These are phyloP conservation scores for Tricholoma saponaceum DNA, from an alignment of 768 basidiomycete genomes.

Conservation along the genomic window DNA sequence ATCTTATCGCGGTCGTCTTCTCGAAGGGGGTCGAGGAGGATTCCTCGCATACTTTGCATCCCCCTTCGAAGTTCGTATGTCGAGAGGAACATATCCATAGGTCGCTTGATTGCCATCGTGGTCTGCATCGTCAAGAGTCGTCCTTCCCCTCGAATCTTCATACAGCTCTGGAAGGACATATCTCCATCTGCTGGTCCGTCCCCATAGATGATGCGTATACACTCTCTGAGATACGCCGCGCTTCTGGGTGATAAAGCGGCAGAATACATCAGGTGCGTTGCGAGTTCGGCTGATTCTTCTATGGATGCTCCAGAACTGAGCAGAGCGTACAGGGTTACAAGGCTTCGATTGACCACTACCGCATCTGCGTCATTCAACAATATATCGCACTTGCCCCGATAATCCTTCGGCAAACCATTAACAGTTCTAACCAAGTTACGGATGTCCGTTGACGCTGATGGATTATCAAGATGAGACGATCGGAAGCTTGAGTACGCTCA, in stretches of 20 bases:
- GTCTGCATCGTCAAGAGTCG: slow-evolving; percentile 34
- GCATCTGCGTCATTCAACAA: slow-evolving; percentile 36
- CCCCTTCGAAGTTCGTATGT: slow-evolving; percentile 24
- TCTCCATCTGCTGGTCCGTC: slow-evolving; percentile 26
- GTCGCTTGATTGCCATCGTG: slow-evolving; percentile 30
- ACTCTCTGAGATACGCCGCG: slow-evolving; percentile 31
- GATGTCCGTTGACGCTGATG: slow-evolving; percentile 30
- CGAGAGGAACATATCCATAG: slow-evolving; percentile 34
- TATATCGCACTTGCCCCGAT: slow-evolving; percentile 32
- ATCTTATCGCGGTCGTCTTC: slow-evolving; percentile 39
- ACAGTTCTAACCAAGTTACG: slow-evolving; percentile 32
- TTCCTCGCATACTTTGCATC: slow-evolving; percentile 22
- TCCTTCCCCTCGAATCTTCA: slow-evolving; percentile 31
- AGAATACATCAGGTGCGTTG: slow-evolving; percentile 40
- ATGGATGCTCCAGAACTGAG: slow-evolving; percentile 34
- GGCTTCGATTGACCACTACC: slow-evolving; percentile 34
- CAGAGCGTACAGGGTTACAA: slow-evolving; percentile 34
- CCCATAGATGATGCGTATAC: slow-evolving; percentile 32
- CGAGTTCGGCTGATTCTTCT: slow-evolving; percentile 39
- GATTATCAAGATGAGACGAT: slow-evolving; percentile 1
- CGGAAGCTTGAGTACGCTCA: background rate
- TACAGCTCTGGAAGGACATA: slow-evolving; percentile 32
- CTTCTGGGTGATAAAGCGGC: slow-evolving; percentile 29
- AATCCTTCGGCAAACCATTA: slow-evolving; percentile 33
- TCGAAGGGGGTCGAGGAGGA: slow-evolving; percentile 30